phyloP scores from a whole-genome alignment of 2,329 filamentous ascomycete genomes.

The Aschersonia sp. region DNA sequence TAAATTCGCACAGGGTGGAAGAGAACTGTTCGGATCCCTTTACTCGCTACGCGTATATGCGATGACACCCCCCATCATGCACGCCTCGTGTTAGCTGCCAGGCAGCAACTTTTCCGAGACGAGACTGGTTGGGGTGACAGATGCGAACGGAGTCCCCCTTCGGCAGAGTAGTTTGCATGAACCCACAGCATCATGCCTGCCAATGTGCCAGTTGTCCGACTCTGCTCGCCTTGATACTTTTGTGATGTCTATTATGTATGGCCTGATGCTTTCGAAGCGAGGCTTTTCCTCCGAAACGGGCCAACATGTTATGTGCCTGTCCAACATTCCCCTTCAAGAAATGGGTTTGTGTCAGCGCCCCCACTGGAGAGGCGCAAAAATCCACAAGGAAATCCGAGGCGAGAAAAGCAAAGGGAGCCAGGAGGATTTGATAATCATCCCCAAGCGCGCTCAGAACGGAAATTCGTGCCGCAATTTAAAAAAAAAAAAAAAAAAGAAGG shows the following conservation, averaged over 20 bases:
- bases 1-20: too few relatives aligned
- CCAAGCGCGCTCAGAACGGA: too few relatives aligned
- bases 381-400: too few relatives aligned
- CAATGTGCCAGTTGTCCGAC: neutral
- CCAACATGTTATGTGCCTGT: too few relatives aligned
- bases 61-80: neutral
- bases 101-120: neutral
- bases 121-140: neutral
- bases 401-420: too few relatives aligned
- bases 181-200: neutral
- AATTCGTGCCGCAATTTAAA: neutral
- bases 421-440: too few relatives aligned
- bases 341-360: too few relatives aligned
- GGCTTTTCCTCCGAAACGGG: too few relatives aligned
- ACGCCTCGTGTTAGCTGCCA: neutral
- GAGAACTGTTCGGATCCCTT: too few relatives aligned
- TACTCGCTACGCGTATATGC: neutral
- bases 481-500: neutral
- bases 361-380: too few relatives aligned
- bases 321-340: too few relatives aligned
- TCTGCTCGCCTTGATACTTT: neutral
- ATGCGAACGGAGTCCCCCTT: neutral
- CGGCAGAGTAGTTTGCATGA: neutral
- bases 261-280: too few relatives aligned
- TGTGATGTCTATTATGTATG: neutral